Evolutionary conservation across 441 rosid species (phyloP).

Genomic region (Pelargonium fulgidum): DNA sequence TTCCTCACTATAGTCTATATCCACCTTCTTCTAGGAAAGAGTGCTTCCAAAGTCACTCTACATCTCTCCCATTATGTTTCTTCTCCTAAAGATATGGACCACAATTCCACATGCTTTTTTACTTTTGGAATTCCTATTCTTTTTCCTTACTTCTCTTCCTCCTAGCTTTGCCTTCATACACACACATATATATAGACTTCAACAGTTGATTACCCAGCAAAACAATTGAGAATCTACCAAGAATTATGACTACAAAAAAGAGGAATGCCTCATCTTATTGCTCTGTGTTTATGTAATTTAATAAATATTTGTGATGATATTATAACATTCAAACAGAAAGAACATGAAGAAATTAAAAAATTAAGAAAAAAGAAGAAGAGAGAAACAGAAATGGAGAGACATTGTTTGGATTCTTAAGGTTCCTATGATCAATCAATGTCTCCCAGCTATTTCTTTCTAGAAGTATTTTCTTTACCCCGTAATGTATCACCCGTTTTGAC

Average conservation of each 20-base stretch:
- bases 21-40: too few species aligned
- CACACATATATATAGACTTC: too few species aligned
- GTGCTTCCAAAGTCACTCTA: not conserved
- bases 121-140: too few species aligned
- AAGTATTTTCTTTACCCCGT: not conserved
- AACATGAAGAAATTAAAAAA: constrained; percentile 2
- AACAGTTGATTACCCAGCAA: too few species aligned
- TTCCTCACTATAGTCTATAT: too few species aligned
- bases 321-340: not conserved
- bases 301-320: not conserved
- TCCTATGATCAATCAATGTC: too few species aligned
- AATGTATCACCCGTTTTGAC: not conserved
- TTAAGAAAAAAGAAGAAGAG: not conserved
- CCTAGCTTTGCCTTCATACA: too few species aligned
- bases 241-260: not conserved
- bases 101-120: not conserved
- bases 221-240: too few species aligned
- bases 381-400: too few species aligned
- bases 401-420: too few species aligned
- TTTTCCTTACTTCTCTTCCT: too few species aligned
- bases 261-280: constrained; percentile 7
- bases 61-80: constrained; percentile 3
- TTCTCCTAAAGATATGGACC: not conserved
- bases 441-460: not conserved
- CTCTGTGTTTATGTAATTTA: not conserved